A percentile compares a stretch with the other conserved stretches of the same genome.
These are phyloP conservation scores for Cylindrotheca fusiformis DNA, from an alignment of 108 stramenopile species.

Conservation along the genomic window DNA sequence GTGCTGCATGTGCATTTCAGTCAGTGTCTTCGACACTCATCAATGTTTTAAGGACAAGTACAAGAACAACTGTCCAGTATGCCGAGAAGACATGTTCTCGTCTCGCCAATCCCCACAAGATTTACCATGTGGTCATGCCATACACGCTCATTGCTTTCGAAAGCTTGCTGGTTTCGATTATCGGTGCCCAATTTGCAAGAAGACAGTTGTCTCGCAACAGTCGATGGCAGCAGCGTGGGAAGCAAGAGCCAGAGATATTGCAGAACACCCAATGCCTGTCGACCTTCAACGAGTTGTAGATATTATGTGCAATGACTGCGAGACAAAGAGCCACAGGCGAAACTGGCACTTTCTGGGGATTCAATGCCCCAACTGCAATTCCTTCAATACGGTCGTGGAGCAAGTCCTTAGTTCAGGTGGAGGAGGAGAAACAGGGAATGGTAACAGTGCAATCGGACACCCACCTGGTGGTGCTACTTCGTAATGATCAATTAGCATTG, in stretches of 20 bases:
- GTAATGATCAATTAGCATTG: too few species aligned
- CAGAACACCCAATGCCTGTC: slow-evolving; percentile 84
- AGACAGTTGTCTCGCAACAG: slow-evolving; percentile 72
- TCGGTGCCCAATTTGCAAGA: slow-evolving; percentile 88
- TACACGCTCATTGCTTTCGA: slow-evolving; percentile 86
- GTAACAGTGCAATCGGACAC: slow-evolving; percentile 7
- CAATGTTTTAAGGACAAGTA: slow-evolving; percentile 87
- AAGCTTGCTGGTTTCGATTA: slow-evolving; percentile 85
- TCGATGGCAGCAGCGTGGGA: slow-evolving; percentile 82
- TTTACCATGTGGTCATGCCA: slow-evolving; percentile 85
- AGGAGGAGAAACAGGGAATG: slow-evolving; percentile 2
- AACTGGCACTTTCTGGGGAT: slow-evolving; percentile 87
- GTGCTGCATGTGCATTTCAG: slow-evolving; percentile 89
- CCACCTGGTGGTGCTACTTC: too few species aligned
- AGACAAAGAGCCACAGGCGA: slow-evolving; percentile 50
- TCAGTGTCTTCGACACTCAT: slow-evolving; percentile 67
- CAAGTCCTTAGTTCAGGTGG: slow-evolving; percentile 48
- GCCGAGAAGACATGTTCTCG: slow-evolving; percentile 85
- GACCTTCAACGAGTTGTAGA: slow-evolving; percentile 75
- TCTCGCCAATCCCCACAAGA: slow-evolving; percentile 81
- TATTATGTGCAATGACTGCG: slow-evolving; percentile 89
- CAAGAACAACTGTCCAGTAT: slow-evolving; percentile 88
- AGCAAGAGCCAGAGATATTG: slow-evolving; percentile 79
- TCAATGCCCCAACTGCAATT: slow-evolving; percentile 70
- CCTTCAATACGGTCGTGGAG: slow-evolving; percentile 86